These are phyloP conservation scores for Phragmites australis DNA, from an alignment of 176 grass and related monocot genomes.

Conservation along the genomic window DNA sequence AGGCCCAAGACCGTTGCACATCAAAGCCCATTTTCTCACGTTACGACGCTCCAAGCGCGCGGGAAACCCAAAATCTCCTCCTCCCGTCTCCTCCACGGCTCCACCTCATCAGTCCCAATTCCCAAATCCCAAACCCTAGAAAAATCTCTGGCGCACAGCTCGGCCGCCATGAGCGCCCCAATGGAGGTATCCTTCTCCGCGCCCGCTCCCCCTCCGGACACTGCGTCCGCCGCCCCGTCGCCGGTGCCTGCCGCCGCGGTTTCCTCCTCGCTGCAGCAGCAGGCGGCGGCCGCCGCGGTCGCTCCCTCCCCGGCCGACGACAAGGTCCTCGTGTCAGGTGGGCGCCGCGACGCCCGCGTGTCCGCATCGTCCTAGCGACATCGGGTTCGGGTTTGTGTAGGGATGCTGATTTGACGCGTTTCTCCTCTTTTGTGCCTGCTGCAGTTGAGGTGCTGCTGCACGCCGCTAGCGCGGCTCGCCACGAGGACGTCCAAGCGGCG, in stretches of 20 bases:
- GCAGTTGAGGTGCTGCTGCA: constrained; percentile 92
- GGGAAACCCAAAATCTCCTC: constrained; percentile 36
- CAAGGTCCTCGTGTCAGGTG: constrained; percentile 81
- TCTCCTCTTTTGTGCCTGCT: constrained; percentile 29
- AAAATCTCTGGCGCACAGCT: constrained; percentile 7
- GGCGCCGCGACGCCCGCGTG: neutral
- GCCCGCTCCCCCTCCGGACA: neutral
- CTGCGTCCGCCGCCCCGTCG: neutral
- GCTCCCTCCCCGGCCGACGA: constrained; percentile 50
- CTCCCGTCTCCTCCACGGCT: neutral
- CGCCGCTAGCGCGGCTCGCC: constrained; percentile 61
- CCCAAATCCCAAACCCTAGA: constrained; percentile 37
- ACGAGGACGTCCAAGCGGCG: constrained; percentile 57
- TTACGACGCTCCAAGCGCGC: constrained; percentile 4
- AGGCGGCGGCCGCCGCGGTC: neutral
- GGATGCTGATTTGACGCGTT: constrained; percentile 16
- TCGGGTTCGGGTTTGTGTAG: neutral
- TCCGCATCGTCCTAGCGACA: neutral
- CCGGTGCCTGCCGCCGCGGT: constrained; percentile 19
- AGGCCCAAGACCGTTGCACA: no score
- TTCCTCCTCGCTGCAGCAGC: constrained; percentile 42
- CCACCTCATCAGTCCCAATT: neutral
- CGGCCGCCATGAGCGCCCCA: constrained; percentile 61
- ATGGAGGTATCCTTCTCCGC: constrained; percentile 75
- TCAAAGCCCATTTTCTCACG: neutral